Conservation (phyloP, 345 rosid species). For the Aquilaria yunnanensis region DNA sequence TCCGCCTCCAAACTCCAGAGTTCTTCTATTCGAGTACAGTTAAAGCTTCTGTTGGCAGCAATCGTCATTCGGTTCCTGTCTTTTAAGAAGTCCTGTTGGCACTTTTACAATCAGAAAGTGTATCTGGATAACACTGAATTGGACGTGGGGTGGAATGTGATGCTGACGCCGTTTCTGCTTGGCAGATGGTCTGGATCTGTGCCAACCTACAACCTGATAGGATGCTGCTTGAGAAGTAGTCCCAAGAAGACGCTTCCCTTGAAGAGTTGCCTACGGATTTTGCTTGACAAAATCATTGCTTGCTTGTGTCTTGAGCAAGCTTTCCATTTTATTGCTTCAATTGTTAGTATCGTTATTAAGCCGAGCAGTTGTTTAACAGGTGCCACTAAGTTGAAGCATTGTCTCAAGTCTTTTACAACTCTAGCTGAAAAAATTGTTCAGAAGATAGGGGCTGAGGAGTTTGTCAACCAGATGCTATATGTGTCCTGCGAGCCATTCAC, state of each 20-base stretch:
- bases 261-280: slow-evolving; percentile 5
- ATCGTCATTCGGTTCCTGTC: slow-evolving; percentile 7
- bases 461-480: slow-evolving; percentile 22
- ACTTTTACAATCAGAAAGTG: background rate
- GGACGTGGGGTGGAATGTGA: slow-evolving; percentile 6
- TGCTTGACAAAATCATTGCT: background rate
- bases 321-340: too few relatives aligned
- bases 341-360: too few relatives aligned
- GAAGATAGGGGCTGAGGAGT: slow-evolving; percentile 16
- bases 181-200: slow-evolving; percentile 36
- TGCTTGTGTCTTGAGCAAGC: background rate
- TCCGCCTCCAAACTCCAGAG: slow-evolving; percentile 24
- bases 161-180: slow-evolving; percentile 14
- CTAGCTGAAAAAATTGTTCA: too few relatives aligned
- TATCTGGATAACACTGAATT: background rate
- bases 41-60: background rate
- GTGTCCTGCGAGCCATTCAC: slow-evolving; percentile 31
- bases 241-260: slow-evolving; percentile 16
- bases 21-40: background rate
- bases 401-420: too few relatives aligned
- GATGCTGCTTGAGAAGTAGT: slow-evolving; percentile 21
- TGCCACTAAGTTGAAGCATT: too few relatives aligned
- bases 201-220: slow-evolving; percentile 33
- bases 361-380: background rate
- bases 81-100: slow-evolving; percentile 8